Conservation (phyloP, 2,329 filamentous ascomycete genomes). For the Talaromyces sp. region DNA sequence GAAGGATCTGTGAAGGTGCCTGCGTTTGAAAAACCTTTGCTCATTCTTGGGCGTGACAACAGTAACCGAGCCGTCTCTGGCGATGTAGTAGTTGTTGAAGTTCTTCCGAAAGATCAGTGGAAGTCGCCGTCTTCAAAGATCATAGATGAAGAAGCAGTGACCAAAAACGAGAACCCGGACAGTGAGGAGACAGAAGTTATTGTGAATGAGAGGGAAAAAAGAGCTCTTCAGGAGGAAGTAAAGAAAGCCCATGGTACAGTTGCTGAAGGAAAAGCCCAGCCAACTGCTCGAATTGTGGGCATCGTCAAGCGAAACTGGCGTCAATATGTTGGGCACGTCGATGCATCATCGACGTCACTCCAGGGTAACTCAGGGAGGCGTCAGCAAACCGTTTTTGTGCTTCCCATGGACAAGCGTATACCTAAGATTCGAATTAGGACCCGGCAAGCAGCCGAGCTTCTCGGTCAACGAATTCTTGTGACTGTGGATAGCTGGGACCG, state of each 20-base stretch:
- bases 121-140: constrained; percentile 94
- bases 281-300: constrained; percentile 87
- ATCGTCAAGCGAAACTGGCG: constrained; percentile 95
- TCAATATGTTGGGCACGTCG: constrained; percentile 94
- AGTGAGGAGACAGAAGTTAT: constrained; percentile 69
- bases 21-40: constrained; percentile 81
- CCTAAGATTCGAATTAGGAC: constrained; percentile 94
- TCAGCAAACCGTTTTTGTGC: constrained; percentile 88
- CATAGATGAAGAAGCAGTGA: constrained; percentile 87
- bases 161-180: constrained; percentile 90
- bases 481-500: constrained; percentile 95
- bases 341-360: constrained; percentile 75
- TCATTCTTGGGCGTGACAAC: constrained; percentile 88
- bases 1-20: constrained; percentile 89
- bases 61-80: constrained; percentile 93
- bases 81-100: constrained; percentile 87
- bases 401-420: constrained; percentile 97
- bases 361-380: constrained; percentile 72
- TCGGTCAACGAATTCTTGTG: constrained; percentile 87
- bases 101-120: constrained; percentile 93
- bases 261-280: constrained; percentile 74
- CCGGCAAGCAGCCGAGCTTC: constrained; percentile 78
- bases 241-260: constrained; percentile 75
- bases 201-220: constrained; percentile 83
- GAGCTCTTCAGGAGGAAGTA: constrained; percentile 85